Base-by-base conservation (phyloP, 805 yeast genomes). In the Teunomyces panamensis region DNA sequence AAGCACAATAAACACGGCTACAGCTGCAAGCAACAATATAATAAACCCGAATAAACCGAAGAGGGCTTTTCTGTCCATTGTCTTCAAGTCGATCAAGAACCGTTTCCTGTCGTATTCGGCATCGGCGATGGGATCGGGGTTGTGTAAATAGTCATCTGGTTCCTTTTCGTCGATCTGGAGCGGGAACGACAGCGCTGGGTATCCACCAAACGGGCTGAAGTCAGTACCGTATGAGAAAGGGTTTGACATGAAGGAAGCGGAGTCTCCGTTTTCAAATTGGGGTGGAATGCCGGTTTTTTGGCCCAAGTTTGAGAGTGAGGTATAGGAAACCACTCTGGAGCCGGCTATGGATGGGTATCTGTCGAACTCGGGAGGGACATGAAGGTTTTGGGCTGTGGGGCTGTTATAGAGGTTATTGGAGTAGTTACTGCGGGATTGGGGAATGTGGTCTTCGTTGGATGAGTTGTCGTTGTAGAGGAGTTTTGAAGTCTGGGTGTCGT, bases 321-420 rank as follows among this genome's bases (percentile, higher is more conserved):
- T 56, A 9, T 81, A 74, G 3, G 88, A 81, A 3, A 79, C 76
- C 3, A 79, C 80, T 52, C 87, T 71, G 11, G 85, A 78, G 3
- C 77, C 77, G 2, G 80, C 78, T 51, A 81, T 71, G 24, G 80
- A 73, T 4, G 92, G 91, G 57, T 85, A 85, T 55, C 90, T 71
- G 62, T 84, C 89, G 56, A 71, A 84, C 47, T 79, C 85, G 1
- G 80, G 71, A 3, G 88, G 85, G 27, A 57, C 67, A n/a, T 59
- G 66, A 37, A 69, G 58, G 44, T 55, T 56, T 44, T 47, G 52
- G 43, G 46, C 28, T 13, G 49, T 45, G 20, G 36, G 30, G 26
- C 39, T 33, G 39, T 39, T 27, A 20, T 39, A 33, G 4, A 35
- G 36, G 43, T 43, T 24, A 33, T 45, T 39, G 39, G 46, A 17